These are phyloP conservation scores for Phytopythium litorale DNA, from an alignment of 352 stramenopile genomes.

Conservation along the genomic window DNA sequence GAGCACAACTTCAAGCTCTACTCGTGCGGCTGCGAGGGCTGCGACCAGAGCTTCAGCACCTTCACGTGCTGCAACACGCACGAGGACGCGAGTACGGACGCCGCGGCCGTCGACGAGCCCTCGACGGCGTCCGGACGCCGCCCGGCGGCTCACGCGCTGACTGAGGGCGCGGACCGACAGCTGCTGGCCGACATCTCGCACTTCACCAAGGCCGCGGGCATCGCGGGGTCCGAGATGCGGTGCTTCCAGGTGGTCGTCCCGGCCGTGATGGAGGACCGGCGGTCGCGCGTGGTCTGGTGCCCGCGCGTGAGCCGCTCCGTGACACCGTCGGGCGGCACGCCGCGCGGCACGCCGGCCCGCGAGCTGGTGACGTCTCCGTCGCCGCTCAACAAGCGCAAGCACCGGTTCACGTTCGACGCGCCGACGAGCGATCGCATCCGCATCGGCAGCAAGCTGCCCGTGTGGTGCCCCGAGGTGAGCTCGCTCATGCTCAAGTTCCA, in stretches of 20 bases:
- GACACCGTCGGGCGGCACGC: constrained; percentile 57
- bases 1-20: constrained; percentile 88
- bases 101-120: constrained; percentile 1
- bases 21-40: constrained; percentile 84
- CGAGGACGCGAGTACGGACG: constrained; percentile 29
- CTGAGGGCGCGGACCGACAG: constrained; percentile 67
- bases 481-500: constrained; percentile 90
- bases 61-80: constrained; percentile 82
- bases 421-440: constrained; percentile 71
- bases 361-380: constrained; percentile 73
- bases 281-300: constrained; percentile 82
- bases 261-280: constrained; percentile 76
- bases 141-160: neutral
- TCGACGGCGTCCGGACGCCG: neutral
- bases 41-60: constrained; percentile 78
- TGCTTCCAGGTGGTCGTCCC: constrained; percentile 79
- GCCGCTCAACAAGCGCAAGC: constrained; percentile 55
- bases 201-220: constrained; percentile 73
- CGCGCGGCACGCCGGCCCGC: constrained; percentile 40
- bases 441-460: constrained; percentile 79
- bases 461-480: constrained; percentile 86
- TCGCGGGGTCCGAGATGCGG: constrained; percentile 76
- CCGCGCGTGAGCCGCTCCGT: constrained; percentile 61
- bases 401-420: constrained; percentile 73
- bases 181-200: constrained; percentile 83